Conservation (phyloP, 805 yeast genomes). For the Metschnikowia vanudenii region DNA sequence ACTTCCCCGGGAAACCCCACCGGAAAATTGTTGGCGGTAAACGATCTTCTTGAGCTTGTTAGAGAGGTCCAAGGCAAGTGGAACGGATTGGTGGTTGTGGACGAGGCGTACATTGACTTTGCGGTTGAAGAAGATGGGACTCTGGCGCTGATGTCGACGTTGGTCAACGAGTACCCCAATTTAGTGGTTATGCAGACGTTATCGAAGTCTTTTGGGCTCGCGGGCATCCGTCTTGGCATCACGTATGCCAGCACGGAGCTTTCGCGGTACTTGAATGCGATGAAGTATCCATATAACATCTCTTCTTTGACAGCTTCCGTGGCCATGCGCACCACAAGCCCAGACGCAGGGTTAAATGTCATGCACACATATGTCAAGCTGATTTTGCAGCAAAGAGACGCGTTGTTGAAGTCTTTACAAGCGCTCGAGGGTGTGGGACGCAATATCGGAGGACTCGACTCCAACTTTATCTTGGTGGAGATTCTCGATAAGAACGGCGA, state of each 20-base stretch:
- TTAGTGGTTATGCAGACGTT: slow-evolving; percentile 87
- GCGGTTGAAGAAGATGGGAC: slow-evolving; percentile 21
- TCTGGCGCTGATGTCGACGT: slow-evolving; percentile 67
- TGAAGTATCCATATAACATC: slow-evolving; percentile 96
- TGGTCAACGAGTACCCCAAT: slow-evolving; percentile 79
- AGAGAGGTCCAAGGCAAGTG: slow-evolving; percentile 48
- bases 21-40: slow-evolving; percentile 56
- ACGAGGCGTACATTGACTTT: slow-evolving; percentile 95
- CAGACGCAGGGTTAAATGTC: slow-evolving; percentile 47
- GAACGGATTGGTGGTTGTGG: slow-evolving; percentile 81
- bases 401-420: slow-evolving; percentile 53
- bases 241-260: slow-evolving; percentile 64
- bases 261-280: slow-evolving; percentile 70
- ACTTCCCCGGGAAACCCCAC: slow-evolving; percentile 99
- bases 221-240: slow-evolving; percentile 88
- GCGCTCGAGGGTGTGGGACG: slow-evolving; percentile 64
- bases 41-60: slow-evolving; percentile 37
- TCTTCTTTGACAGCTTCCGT: slow-evolving; percentile 75
- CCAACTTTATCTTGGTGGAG: slow-evolving; percentile 80
- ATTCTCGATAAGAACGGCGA: slow-evolving; percentile 58
- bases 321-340: slow-evolving; percentile 69
- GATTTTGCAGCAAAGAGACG: slow-evolving; percentile 54
- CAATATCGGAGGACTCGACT: slow-evolving; percentile 78
- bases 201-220: slow-evolving; percentile 93
- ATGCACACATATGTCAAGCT: slow-evolving; percentile 56